Percentiles rank a stretch among this genome's conserved stretches.
Evolutionary conservation across 768 basidiomycete species (phyloP).

Genomic region (Boletus bicolor): DNA sequence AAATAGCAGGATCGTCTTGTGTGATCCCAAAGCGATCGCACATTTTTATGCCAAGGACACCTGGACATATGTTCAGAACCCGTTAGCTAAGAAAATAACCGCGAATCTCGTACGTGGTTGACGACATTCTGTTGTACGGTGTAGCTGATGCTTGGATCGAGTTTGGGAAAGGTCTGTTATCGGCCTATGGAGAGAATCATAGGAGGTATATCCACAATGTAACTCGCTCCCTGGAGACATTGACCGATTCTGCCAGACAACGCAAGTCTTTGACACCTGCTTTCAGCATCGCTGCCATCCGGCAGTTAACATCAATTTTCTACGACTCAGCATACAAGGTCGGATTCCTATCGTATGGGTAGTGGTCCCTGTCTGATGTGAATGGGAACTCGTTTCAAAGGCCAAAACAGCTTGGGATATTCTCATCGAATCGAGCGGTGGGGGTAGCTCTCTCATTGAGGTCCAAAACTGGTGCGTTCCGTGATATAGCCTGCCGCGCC

Average conservation of each 20-base stretch:
- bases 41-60: conserved; percentile 13
- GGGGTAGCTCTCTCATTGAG: conserved; percentile 29
- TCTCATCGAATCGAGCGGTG: conserved; percentile 15
- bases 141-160: not conserved
- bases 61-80: conserved; percentile 40
- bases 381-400: not conserved
- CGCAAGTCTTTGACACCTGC: conserved; percentile 37
- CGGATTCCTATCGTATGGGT: not conserved
- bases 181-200: conserved; percentile 43
- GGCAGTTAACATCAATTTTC: conserved; percentile 36
- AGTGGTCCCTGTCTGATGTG: not conserved
- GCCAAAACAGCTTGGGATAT: conserved; percentile 26
- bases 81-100: conserved; percentile 30
- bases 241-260: conserved; percentile 23
- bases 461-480: conserved; percentile 33
- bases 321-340: conserved; percentile 35
- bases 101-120: conserved; percentile 15
- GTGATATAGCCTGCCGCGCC: no score
- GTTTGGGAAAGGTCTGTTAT: conserved; percentile 31
- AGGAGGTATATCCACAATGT: conserved; percentile 31
- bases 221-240: not conserved
- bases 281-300: conserved; percentile 39
- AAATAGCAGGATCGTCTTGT: conserved; percentile 13
- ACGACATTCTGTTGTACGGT: not conserved
- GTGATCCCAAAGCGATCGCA: conserved; percentile 39